Percentiles rank a stretch among this genome's conserved stretches.
Conservation (phyloP, 2,329 filamentous ascomycete genomes). For the Microthyrium microscopicum region DNA sequence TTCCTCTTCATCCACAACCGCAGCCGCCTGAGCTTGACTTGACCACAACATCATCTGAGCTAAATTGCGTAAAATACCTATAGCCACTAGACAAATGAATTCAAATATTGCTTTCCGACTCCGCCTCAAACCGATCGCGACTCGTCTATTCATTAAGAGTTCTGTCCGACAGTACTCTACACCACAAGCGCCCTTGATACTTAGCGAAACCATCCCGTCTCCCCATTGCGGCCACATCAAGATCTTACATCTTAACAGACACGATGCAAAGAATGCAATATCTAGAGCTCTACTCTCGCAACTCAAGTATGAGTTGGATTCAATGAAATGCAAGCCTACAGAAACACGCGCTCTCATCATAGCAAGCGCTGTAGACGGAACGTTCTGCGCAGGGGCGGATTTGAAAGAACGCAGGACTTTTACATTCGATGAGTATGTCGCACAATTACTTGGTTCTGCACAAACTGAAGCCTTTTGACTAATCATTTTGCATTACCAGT, state of each 20-base stretch:
- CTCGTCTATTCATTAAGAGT: too few relatives aligned
- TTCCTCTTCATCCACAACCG: slow-evolving; percentile 21
- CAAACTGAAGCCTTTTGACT: neutral
- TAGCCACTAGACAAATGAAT: too few relatives aligned
- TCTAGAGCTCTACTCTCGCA: slow-evolving; percentile 59
- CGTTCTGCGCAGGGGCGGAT: slow-evolving; percentile 90
- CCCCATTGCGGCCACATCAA: slow-evolving; percentile 71
- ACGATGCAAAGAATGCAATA: slow-evolving; percentile 76
- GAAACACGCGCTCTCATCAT: slow-evolving; percentile 66
- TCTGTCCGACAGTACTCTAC: too few relatives aligned
- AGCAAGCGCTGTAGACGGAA: slow-evolving; percentile 67
- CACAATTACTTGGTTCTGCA: slow-evolving; percentile 8
- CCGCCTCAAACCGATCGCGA: too few relatives aligned
- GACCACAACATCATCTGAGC: too few relatives aligned
- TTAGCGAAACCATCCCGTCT: slow-evolving; percentile 38
- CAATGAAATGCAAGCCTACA: slow-evolving; percentile 44
- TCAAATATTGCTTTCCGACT: too few relatives aligned
- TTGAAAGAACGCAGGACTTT: slow-evolving; percentile 70
- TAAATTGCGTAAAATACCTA: too few relatives aligned
- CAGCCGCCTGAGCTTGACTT: slow-evolving; percentile 45
- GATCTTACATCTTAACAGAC: slow-evolving; percentile 74
- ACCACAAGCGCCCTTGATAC: slow-evolving; percentile 8
- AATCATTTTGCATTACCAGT: slow-evolving; percentile 29
- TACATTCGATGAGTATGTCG: slow-evolving; percentile 54
- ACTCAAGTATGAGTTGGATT: slow-evolving; percentile 55